Percentiles rank a stretch among this genome's conserved stretches.
Evolutionary conservation across 2,329 filamentous ascomycete genomes (phyloP).

Genomic region (Botrytis cinerea): DNA sequence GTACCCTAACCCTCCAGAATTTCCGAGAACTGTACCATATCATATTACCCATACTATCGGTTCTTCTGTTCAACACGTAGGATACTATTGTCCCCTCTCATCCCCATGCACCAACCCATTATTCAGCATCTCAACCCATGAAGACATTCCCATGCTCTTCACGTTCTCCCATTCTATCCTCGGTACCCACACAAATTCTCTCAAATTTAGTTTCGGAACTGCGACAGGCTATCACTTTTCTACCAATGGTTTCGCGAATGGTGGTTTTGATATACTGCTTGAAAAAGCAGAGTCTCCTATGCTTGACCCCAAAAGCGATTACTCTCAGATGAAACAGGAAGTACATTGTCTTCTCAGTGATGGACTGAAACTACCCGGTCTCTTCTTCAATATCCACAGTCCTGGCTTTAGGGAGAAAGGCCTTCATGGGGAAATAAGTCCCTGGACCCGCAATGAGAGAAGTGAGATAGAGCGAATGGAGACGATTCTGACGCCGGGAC

Average conservation of each 20-base stretch:
- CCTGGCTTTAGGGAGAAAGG: not conserved
- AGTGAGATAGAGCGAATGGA: slow-evolving; percentile 11
- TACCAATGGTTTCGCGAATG: not conserved
- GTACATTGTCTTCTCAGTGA: not conserved
- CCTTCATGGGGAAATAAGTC: not conserved
- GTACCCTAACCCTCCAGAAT: not conserved
- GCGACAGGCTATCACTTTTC: not conserved
- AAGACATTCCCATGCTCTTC: slow-evolving; percentile 6
- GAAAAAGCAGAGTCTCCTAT: not conserved
- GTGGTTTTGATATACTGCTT: slow-evolving; percentile 9
- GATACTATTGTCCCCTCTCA: not conserved
- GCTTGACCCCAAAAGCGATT: not conserved
- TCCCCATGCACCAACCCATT: not conserved
- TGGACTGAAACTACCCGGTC: not conserved
- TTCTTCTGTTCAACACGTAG: slow-evolving; percentile 1
- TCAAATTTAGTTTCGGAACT: slow-evolving; percentile 1
- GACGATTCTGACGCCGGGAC: not conserved
- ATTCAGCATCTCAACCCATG: not conserved
- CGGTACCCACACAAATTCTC: not conserved
- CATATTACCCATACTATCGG: not conserved
- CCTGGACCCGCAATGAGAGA: not conserved
- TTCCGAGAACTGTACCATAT: not conserved
- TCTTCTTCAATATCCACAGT: slow-evolving; percentile 3
- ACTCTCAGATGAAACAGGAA: not conserved
- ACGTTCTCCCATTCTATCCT: not conserved